Evolutionary conservation across 352 stramenopile species (phyloP), one percentile per base, ranked within the genome.

Genomic region (Salisapilia sapeloensis): DNA sequence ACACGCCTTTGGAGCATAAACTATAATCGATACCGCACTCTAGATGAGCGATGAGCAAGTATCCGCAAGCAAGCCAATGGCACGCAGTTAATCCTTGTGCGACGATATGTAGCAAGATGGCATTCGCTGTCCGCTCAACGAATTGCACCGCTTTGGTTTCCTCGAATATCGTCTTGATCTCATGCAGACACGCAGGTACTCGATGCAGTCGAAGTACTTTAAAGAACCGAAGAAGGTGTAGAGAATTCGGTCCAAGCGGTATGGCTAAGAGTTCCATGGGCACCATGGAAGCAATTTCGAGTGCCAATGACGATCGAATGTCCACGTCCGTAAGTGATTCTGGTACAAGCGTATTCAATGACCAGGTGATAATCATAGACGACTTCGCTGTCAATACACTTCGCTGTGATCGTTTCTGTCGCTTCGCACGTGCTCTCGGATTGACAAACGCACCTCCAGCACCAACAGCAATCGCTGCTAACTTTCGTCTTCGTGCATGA

Each of bases 1-100:
- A 33, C n/a, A 29, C 20, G 0, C 48, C 60, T 7, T 65, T 64
- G 0, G 42, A 45, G 30, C 71, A 86, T 10, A 57, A 35, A 24
- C 46, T 31, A n/a, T 77, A 64, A 13, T 70, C 44, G 4, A 78
- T 42, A 6, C 66, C 71, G 38, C 71, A 86, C 33, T 86, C 51
- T 13, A 76, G 27, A 32, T 86, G 60, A 1, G 66, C 66, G 4
- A 83, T 40, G 2, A 59, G 16, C 56, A 86, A 66, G 45, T 86
- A 86, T 0, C 41, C 46, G 29, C 66, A 82, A 4, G 64, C 67
- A 16, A 74, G 50, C 50, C 50, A 71, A 25, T 83, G 66, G 14
- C 56, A 60, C 26, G 60, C 37, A 1, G 38, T 56, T 14, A 86
- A 35, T 4, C 70, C 65, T 2, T 50, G 26, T 13, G 52, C 22